Conservation (phyloP, 1,139 yeast genomes). For the Groenewaldozyma sp. region DNA sequence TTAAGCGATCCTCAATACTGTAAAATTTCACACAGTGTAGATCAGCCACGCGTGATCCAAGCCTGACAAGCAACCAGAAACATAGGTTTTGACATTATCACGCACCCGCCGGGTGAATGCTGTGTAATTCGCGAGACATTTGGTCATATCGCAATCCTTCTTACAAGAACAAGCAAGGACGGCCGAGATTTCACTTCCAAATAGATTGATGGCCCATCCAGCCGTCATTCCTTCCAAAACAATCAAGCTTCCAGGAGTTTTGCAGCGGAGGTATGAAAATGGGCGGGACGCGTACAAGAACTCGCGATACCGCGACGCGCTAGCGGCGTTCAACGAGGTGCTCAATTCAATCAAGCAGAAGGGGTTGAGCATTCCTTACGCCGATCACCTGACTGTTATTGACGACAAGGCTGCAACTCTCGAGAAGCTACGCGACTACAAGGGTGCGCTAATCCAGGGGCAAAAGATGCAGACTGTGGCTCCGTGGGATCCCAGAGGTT, state of each 20-base stretch:
- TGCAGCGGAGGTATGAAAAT: neutral
- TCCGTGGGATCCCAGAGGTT: neutral
- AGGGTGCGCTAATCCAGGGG: neutral
- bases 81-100: neutral
- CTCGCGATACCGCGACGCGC: conserved; percentile 1
- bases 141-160: neutral
- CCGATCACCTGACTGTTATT: neutral
- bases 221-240: neutral
- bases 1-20: too few relatives aligned
- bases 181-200: neutral
- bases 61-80: neutral
- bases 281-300: neutral
- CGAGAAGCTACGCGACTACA: neutral
- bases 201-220: neutral
- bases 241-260: neutral
- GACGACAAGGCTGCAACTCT: neutral
- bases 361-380: neutral
- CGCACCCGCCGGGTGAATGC: neutral
- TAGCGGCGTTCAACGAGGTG: neutral
- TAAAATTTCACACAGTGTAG: too few relatives aligned
- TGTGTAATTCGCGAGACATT: neutral
- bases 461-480: neutral
- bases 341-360: neutral
- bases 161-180: neutral
- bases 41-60: too few relatives aligned